phyloP scores from a whole-genome alignment of 148 eudicot genomes.

The Diospyros kaki region DNA sequence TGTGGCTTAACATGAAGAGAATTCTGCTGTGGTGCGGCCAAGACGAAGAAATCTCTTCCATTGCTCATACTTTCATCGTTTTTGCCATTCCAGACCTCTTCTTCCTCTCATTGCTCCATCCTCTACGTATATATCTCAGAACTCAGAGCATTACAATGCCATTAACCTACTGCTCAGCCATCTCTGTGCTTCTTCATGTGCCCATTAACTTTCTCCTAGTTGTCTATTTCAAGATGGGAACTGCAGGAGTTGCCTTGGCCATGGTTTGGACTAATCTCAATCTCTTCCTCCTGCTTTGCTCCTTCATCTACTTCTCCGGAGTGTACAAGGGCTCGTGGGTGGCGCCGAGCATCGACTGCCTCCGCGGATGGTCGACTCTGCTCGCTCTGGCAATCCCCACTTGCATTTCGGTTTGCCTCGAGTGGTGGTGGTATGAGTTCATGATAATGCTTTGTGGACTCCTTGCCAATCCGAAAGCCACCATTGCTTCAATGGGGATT shows the following conservation, averaged over 20 bases:
- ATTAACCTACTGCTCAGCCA: conserved; percentile 53
- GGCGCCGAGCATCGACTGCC: conserved; percentile 54
- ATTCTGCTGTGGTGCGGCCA: conserved; percentile 74
- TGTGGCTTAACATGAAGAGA: conserved; percentile 77
- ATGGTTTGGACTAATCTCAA: conserved; percentile 68
- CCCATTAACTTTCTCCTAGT: conserved; percentile 69
- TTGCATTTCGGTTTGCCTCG: conserved; percentile 77
- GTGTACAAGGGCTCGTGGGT: conserved; percentile 72
- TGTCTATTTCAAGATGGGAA: conserved; percentile 50
- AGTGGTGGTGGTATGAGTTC: conserved; percentile 99
- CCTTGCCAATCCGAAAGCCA: conserved; percentile 61
- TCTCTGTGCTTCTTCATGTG: conserved; percentile 60
- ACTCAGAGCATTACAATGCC: conserved; percentile 77
- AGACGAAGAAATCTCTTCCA: conserved; percentile 58
- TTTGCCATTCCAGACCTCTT: conserved; percentile 82
- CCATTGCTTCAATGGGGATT: conserved; percentile 87
- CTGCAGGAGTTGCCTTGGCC: conserved; percentile 66
- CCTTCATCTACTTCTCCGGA: conserved; percentile 52
- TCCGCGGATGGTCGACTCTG: conserved; percentile 67
- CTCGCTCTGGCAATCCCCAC: conserved; percentile 61
- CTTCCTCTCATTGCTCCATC: conserved; percentile 72
- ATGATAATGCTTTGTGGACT: conserved; percentile 85
- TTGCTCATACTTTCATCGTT: conserved; percentile 58
- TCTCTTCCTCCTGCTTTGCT: conserved; percentile 43
- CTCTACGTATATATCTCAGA: conserved; percentile 66